Percentiles rank a stretch among this genome's conserved stretches.
Evolutionary conservation across 805 yeast genomes (phyloP).

Genomic region (Candida berthetii): DNA sequence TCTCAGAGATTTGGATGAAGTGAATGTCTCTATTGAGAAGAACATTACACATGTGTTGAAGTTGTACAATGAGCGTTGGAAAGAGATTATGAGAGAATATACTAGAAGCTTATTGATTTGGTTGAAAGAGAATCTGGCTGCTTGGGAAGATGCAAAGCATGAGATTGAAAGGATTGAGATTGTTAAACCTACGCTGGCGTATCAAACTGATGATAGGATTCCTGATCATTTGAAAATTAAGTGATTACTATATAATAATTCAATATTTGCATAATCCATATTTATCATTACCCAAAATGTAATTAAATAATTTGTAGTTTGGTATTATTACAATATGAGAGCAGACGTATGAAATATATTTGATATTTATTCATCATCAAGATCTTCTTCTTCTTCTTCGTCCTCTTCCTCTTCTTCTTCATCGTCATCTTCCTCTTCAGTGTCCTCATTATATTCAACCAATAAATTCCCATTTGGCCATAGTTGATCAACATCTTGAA

Average conservation of each 20-base stretch:
- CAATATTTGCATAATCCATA: too few species aligned
- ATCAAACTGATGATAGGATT: background rate
- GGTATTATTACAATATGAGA: too few species aligned
- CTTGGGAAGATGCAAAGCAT: constrained; percentile 32
- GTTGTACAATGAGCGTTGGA: constrained; percentile 23
- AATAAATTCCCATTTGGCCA: constrained; percentile 70
- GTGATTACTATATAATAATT: background rate
- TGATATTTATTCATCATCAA: too few species aligned
- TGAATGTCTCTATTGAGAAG: constrained; percentile 23
- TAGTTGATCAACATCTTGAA: constrained; percentile 39
- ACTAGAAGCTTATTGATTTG: constrained; percentile 27
- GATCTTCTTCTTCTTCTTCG: background rate
- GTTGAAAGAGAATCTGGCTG: constrained; percentile 28
- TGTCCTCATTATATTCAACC: constrained; percentile 33
- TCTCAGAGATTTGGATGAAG: constrained; percentile 28
- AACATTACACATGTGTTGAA: constrained; percentile 22
- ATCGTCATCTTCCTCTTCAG: constrained; percentile 23
- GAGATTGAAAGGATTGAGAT: constrained; percentile 13
- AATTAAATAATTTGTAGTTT: too few species aligned
- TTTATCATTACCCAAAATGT: too few species aligned
- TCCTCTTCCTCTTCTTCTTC: constrained; percentile 1
- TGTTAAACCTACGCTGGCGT: background rate
- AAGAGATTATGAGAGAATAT: constrained; percentile 22
- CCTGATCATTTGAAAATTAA: background rate
- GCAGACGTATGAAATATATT: too few species aligned